phyloP scores from a whole-genome alignment of 1,284 basidiomycete species.

The Xerocomus nothofagi region DNA sequence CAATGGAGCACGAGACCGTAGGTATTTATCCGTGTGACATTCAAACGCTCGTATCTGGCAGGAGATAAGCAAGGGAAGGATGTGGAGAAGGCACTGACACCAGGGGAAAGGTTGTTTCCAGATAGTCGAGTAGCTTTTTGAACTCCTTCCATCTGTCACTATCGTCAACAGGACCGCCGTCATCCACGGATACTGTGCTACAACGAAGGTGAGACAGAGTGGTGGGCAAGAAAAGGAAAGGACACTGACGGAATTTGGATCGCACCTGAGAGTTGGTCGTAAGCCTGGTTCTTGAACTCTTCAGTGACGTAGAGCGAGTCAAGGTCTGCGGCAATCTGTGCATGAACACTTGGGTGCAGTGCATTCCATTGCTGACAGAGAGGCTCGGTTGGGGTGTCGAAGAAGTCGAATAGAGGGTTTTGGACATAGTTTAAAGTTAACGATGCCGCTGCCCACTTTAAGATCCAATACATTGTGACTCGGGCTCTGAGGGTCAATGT shows the following conservation, averaged over 20 bases:
- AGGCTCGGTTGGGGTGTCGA: no score
- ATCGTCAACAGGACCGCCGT: slow-evolving; percentile 47
- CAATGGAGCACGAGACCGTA: slow-evolving; percentile 72
- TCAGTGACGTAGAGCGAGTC: slow-evolving; percentile 9
- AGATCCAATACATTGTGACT: no score
- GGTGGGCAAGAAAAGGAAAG: neutral
- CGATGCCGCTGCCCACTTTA: no score
- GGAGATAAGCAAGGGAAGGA: neutral
- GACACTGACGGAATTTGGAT: slow-evolving; percentile 20
- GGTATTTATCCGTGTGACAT: slow-evolving; percentile 59
- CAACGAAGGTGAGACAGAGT: neutral
- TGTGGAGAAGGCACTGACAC: slow-evolving; percentile 34
- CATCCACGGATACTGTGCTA: slow-evolving; percentile 31
- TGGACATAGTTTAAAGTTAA: no score
- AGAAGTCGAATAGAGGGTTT: no score
- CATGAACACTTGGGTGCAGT: slow-evolving; percentile 5
- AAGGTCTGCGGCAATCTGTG: slow-evolving; percentile 12
- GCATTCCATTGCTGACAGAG: slow-evolving; percentile 15
- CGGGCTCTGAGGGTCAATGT: no score
- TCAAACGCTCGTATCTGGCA: slow-evolving; percentile 51
- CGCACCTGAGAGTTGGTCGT: slow-evolving; percentile 12
- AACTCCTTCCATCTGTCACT: no score
- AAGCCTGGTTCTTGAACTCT: slow-evolving; percentile 13
- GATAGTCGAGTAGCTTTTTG: slow-evolving; percentile 48
- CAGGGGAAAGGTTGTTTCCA: slow-evolving; percentile 46